A percentile compares a stretch with the other conserved stretches of the same genome.
phyloP scores from a whole-genome alignment of 768 basidiomycete species.

The Kwoniella botswanensis region DNA sequence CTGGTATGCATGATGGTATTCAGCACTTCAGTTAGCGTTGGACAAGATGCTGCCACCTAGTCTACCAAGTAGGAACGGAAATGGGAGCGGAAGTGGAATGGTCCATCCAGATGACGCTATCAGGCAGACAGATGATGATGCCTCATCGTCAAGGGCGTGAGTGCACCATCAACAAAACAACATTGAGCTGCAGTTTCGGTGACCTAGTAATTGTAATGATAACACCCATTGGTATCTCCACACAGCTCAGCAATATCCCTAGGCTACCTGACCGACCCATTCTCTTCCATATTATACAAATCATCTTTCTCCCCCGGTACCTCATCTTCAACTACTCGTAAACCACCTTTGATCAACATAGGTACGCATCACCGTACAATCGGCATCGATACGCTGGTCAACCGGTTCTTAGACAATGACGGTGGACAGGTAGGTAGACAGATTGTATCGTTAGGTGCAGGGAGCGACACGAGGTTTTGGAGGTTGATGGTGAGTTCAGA shows the following conservation, averaged over 20 bases:
- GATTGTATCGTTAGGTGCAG: constrained; percentile 92
- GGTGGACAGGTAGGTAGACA: constrained; percentile 59
- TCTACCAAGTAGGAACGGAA: neutral
- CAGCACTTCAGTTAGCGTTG: no score
- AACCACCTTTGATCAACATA: constrained; percentile 88
- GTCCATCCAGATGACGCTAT: constrained; percentile 54
- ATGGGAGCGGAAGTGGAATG: neutral
- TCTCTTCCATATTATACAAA: constrained; percentile 70
- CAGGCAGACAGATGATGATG: constrained; percentile 57
- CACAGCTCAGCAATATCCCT: constrained; percentile 74
- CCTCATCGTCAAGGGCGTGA: constrained; percentile 56
- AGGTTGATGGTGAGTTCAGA: constrained; percentile 71
- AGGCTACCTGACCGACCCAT: constrained; percentile 80
- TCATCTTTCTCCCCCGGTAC: constrained; percentile 63
- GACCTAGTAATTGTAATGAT: neutral
- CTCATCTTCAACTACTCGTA: constrained; percentile 21
- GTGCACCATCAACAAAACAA: constrained; percentile 14
- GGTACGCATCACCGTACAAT: constrained; percentile 86
- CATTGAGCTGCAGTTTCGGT: neutral
- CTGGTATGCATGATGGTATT: no score
- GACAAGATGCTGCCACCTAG: constrained; percentile 4
- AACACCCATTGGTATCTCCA: neutral
- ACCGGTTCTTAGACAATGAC: constrained; percentile 64
- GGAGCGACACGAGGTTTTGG: constrained; percentile 96
- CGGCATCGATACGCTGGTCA: constrained; percentile 77